Evolutionary conservation across 1,284 basidiomycete species (phyloP).

Genomic region (Leccinum solheimii): DNA sequence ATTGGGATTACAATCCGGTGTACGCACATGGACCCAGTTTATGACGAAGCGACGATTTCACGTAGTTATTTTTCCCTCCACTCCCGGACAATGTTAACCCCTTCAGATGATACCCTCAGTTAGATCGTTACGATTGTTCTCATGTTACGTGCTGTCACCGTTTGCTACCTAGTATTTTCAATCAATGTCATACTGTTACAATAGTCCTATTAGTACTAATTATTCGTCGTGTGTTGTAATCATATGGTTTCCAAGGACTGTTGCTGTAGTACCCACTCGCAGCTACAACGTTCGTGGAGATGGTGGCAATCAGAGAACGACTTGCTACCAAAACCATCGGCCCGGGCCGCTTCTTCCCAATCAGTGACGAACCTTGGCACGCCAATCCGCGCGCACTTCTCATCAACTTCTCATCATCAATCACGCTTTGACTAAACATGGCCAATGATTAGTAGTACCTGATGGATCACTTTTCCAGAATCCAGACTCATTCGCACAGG

Average conservation of each 20-base stretch:
- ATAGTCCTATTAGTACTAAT: slow-evolving; percentile 16
- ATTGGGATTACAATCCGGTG: slow-evolving; percentile 21
- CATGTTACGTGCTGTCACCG: neutral
- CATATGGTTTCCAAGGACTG: neutral
- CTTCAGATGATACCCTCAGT: neutral
- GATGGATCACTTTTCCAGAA: too few relatives aligned
- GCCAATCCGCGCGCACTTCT: neutral
- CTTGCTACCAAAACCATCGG: slow-evolving; percentile 5
- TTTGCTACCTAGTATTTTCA: slow-evolving; percentile 8
- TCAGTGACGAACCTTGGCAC: slow-evolving; percentile 5
- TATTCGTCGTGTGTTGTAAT: slow-evolving; percentile 10
- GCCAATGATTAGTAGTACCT: too few relatives aligned
- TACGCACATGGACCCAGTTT: slow-evolving; percentile 9
- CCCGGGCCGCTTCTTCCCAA: slow-evolving; percentile 6
- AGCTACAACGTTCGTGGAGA: neutral
- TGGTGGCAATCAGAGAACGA: neutral
- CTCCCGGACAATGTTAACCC: slow-evolving; percentile 14
- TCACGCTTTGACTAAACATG: neutral
- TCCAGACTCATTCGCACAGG: too few relatives aligned
- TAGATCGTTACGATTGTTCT: slow-evolving; percentile 1
- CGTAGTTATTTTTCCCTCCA: slow-evolving; percentile 5
- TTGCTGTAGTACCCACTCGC: neutral
- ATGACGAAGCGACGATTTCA: slow-evolving; percentile 5
- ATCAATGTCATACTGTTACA: slow-evolving; percentile 7
- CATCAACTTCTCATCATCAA: neutral